These are phyloP conservation scores for Termitomyces sp. DNA, from an alignment of 768 basidiomycete genomes.

Conservation along the genomic window DNA sequence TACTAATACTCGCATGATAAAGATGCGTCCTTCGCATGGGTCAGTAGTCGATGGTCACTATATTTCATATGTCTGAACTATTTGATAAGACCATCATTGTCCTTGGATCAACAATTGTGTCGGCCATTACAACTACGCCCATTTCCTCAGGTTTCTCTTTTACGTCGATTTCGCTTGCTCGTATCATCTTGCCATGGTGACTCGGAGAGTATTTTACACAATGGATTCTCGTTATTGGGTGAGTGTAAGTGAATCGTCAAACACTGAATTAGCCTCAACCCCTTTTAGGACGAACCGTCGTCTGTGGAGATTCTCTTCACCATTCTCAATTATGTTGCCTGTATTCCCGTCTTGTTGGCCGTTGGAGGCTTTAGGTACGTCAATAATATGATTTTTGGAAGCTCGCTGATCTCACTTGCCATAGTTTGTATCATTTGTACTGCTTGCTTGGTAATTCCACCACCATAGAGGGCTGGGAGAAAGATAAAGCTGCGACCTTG, in stretches of 20 bases:
- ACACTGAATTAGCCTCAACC: not conserved
- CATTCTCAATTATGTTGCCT: constrained; percentile 83
- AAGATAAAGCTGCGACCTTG: constrained; percentile 88
- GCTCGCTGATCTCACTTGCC: not conserved
- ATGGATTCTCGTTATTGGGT: constrained; percentile 51
- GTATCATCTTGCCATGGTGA: constrained; percentile 86
- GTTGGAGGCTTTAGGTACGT: constrained; percentile 89
- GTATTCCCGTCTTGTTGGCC: constrained; percentile 78
- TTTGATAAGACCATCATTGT: constrained; percentile 73
- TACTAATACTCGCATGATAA: constrained; percentile 7
- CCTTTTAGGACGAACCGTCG: constrained; percentile 61
- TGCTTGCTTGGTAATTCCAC: constrained; percentile 77
- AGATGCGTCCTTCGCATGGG: constrained; percentile 92
- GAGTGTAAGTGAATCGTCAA: constrained; percentile 15
- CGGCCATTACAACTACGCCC: constrained; percentile 86
- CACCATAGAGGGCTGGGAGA: constrained; percentile 98
- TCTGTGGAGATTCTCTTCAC: constrained; percentile 73
- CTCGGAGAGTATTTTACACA: constrained; percentile 51
- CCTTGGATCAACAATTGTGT: constrained; percentile 96
- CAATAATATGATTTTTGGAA: not conserved
- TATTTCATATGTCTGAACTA: constrained; percentile 2
- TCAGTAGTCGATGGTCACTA: constrained; percentile 25
- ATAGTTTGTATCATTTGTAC: constrained; percentile 84
- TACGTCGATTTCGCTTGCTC: constrained; percentile 87
- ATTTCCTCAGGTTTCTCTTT: constrained; percentile 89